A percentile compares a stretch with the other conserved stretches of the same genome.
phyloP scores from a whole-genome alignment of 805 yeast genomes.

The Yamadazyma phyllophila region DNA sequence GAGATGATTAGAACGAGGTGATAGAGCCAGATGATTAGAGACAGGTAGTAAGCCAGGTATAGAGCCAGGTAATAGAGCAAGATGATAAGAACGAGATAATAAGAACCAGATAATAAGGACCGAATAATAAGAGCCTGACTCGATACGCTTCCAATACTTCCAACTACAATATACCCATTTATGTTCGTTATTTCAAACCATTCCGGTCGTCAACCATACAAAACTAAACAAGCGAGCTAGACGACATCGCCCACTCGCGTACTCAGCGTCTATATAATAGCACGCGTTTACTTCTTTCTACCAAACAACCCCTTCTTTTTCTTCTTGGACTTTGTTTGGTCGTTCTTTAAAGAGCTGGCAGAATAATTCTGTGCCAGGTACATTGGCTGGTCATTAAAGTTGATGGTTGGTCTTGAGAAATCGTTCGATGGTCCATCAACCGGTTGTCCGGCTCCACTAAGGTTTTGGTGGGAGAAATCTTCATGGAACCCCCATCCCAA shows the following conservation, averaged over 20 bases:
- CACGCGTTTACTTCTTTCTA: constrained; percentile 39
- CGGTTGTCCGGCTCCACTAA: constrained; percentile 18
- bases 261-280: neutral
- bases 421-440: constrained; percentile 21
- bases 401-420: constrained; percentile 35
- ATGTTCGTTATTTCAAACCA: neutral
- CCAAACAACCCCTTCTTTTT: constrained; percentile 76
- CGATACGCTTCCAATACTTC: too few species aligned
- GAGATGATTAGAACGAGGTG: too few species aligned
- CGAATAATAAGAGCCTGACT: too few species aligned
- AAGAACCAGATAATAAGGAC: too few species aligned
- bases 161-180: too few species aligned
- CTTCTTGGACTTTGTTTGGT: constrained; percentile 40
- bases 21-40: too few species aligned
- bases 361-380: constrained; percentile 61
- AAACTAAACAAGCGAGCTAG: constrained; percentile 3
- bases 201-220: neutral
- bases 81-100: too few species aligned
- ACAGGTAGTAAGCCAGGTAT: too few species aligned
- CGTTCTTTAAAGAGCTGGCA: constrained; percentile 44
- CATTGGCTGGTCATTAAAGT: constrained; percentile 41
- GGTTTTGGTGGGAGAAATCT: constrained; percentile 60
- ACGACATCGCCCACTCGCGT: constrained; percentile 6
- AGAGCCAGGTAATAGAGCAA: too few species aligned
- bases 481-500: constrained; percentile 87